These are phyloP conservation scores for Ophiostoma angusticollis DNA, from an alignment of 2,329 filamentous ascomycete species.

Conservation along the genomic window DNA sequence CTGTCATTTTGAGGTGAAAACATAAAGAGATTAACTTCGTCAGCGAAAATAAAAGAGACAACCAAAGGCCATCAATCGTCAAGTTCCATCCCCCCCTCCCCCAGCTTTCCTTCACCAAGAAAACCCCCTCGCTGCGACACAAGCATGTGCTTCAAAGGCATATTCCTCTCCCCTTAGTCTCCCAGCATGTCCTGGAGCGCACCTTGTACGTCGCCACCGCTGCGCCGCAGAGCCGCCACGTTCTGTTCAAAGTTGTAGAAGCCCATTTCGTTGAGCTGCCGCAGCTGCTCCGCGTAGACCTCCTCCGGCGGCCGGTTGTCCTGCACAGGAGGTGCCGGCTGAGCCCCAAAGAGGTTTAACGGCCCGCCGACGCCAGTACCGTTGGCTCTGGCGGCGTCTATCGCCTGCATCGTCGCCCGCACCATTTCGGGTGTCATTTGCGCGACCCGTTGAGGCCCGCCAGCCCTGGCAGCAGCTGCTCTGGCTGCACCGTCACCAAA, in stretches of 20 bases:
- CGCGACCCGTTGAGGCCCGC: conserved; percentile 24
- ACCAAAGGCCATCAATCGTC: no score
- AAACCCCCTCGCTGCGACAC: no score
- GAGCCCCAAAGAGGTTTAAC: conserved; percentile 2
- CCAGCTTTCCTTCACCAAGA: no score
- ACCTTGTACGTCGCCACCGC: conserved; percentile 87
- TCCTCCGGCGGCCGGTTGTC: conserved; percentile 91
- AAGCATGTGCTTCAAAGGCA: no score
- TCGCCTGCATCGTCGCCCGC: conserved; percentile 41
- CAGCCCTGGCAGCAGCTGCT: no score
- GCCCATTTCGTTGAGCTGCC: conserved; percentile 96
- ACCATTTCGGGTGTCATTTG: conserved; percentile 41
- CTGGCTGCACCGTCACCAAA: no score
- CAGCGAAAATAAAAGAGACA: no score
- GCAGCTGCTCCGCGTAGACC: conserved; percentile 75
- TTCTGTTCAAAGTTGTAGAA: conserved; percentile 96
- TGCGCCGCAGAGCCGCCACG: conserved; percentile 71
- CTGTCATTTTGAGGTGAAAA: no score
- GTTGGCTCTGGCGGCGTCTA: conserved; percentile 24
- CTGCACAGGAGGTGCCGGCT: conserved; percentile 29
- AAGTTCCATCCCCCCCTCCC: no score
- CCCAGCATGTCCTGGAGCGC: conserved; percentile 64
- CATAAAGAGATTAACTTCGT: no score
- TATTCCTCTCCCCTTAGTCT: conserved; percentile 15
- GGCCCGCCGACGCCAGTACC: conserved; percentile 20